phyloP scores from a whole-genome alignment of 129 eudicot genomes.

The Solidago caesia region DNA sequence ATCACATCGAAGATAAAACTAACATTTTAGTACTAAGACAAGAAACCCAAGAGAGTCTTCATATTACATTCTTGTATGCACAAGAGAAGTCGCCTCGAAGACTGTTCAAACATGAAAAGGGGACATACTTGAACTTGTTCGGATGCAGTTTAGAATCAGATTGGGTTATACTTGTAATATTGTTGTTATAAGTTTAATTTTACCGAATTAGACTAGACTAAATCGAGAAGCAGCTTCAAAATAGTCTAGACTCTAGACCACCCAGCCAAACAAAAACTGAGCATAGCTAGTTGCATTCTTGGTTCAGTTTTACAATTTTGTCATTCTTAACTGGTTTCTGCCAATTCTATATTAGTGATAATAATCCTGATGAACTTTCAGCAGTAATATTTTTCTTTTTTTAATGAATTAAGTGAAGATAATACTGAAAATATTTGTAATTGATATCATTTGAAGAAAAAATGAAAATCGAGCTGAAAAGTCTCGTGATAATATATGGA shows the following conservation, averaged over 20 bases:
- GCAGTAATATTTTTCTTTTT: no score
- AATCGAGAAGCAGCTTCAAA: not conserved
- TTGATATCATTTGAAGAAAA: not conserved
- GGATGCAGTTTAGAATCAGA: no score
- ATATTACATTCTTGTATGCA: no score
- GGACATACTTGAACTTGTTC: no score
- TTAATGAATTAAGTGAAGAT: not conserved
- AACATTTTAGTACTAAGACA: no score
- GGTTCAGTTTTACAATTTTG: not conserved
- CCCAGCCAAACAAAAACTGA: not conserved
- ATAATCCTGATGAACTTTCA: not conserved
- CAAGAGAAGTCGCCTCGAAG: no score
- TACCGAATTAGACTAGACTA: not conserved
- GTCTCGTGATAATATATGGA: not conserved
- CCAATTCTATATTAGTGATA: not conserved
- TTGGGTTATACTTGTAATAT: no score
- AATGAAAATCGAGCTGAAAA: not conserved
- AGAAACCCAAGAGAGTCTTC: no score
- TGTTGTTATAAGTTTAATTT: no score
- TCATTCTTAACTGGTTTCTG: not conserved
- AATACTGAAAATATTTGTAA: not conserved
- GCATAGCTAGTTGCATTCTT: not conserved
- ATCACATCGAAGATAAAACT: no score
- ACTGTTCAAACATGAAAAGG: no score
- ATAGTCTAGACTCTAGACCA: no score